Conservation (phyloP, 1,139 yeast genomes). For the Candida buenavistaensis region DNA sequence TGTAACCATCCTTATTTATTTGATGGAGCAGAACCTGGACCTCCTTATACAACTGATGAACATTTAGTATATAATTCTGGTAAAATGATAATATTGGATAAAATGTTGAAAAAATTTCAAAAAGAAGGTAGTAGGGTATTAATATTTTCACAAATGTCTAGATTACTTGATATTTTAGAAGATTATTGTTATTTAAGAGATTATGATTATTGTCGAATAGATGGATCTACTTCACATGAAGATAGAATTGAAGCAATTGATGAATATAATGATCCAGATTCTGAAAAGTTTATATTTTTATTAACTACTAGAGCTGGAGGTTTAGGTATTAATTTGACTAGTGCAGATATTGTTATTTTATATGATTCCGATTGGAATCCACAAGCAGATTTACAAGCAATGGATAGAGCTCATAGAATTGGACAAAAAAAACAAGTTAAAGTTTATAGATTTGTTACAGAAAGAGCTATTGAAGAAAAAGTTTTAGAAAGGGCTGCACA, state of each 20-base stretch:
- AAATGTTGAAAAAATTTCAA: conserved; percentile 69
- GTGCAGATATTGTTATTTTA: conserved; percentile 87
- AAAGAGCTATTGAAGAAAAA: conserved; percentile 94
- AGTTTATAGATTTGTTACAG: conserved; percentile 90
- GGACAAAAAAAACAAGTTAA: conserved; percentile 96
- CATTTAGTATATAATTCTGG: conserved; percentile 87
- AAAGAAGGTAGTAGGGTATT: conserved; percentile 85
- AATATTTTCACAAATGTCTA: conserved; percentile 93
- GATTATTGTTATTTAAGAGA: conserved; percentile 88
- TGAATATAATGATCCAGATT: conserved; percentile 80
- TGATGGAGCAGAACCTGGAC: conserved; percentile 99
- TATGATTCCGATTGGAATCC: conserved; percentile 99
- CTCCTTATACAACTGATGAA: conserved; percentile 96
- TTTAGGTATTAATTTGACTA: conserved; percentile 87
- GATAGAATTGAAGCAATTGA: conserved; percentile 92
- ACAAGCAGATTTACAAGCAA: conserved; percentile 97
- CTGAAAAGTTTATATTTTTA: conserved; percentile 80
- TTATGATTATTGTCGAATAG: conserved; percentile 87
- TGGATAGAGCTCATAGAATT: conserved; percentile 98
- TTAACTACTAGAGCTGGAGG: conserved; percentile 99
- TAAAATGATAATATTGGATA: conserved; percentile 86
- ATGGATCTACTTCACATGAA: conserved; percentile 92
- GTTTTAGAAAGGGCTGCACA: conserved; percentile 96
- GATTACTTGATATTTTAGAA: conserved; percentile 86
- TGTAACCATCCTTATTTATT: conserved; percentile 96